phyloP scores from a whole-genome alignment of 2,329 filamentous ascomycete genomes.

The Botryosphaeria dothidea region DNA sequence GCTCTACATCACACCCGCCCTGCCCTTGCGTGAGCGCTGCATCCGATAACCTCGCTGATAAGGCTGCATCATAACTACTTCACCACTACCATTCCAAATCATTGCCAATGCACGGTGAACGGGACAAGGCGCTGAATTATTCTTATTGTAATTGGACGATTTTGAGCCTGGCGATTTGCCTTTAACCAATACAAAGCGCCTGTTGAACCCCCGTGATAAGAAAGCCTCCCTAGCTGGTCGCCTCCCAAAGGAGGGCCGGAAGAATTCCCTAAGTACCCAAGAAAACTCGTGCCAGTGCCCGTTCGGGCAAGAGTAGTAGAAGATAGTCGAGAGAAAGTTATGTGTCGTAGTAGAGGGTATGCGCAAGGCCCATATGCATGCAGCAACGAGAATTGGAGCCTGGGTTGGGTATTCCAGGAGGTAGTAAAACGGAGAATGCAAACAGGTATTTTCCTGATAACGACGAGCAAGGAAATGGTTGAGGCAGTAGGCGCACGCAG shows the following conservation, averaged over 20 bases:
- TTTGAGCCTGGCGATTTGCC: conserved; percentile 5
- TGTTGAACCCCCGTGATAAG: conserved; percentile 2
- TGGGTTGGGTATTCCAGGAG: conserved; percentile 12
- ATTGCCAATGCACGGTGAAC: neutral
- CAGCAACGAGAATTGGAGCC: conserved; percentile 11
- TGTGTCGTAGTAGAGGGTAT: conserved; percentile 8
- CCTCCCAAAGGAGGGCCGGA: conserved; percentile 6
- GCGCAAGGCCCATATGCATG: conserved; percentile 11
- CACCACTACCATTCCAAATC: neutral
- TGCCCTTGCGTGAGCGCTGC: neutral
- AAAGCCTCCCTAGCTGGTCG: conserved; percentile 2
- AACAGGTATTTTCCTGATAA: neutral
- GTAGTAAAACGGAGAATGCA: conserved; percentile 1
- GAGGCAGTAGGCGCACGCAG: conserved; percentile 9
- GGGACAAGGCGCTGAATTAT: conserved; percentile 6
- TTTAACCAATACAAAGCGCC: conserved; percentile 14
- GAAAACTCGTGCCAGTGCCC: conserved; percentile 15
- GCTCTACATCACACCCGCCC: neutral
- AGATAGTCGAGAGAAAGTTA: neutral
- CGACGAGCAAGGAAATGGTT: conserved; percentile 9
- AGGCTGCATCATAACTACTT: neutral
- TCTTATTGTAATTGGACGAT: neutral
- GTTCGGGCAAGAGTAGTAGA: conserved; percentile 5
- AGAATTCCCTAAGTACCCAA: conserved; percentile 12
- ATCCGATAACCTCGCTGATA: neutral